A percentile compares a stretch with the other conserved stretches of the same genome.
phyloP scores from a whole-genome alignment of 176 grass and related monocot genomes.

The Hsuehochloa calcarea region DNA sequence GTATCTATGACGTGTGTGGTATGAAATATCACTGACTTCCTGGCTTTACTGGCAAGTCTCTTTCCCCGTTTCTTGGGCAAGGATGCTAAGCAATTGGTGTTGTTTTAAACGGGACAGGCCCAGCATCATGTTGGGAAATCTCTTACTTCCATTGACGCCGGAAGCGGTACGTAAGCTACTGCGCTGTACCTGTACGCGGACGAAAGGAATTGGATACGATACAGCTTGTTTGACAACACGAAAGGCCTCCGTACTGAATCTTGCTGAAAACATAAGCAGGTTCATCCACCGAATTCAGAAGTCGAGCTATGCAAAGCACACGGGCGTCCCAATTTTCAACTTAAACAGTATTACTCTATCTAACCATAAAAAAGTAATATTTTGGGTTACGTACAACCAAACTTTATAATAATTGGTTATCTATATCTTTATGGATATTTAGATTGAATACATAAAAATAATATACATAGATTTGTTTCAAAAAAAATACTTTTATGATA shows the following conservation, averaged over 20 bases:
- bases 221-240: background rate
- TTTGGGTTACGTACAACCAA: rapidly evolving
- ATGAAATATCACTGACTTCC: background rate
- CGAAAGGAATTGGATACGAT: background rate
- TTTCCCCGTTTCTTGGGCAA: constrained; percentile 11
- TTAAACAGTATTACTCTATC: background rate
- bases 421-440: background rate
- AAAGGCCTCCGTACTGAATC: background rate
- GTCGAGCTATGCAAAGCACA: background rate
- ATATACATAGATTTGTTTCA: background rate
- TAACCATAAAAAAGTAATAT: rapidly evolving
- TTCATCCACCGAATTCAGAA: background rate
- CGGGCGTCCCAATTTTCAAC: background rate
- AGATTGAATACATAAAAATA: background rate
- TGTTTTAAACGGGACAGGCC: background rate
- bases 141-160: background rate
- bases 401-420: too few relatives aligned
- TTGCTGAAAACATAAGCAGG: background rate
- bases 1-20: background rate
- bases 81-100: background rate
- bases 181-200: background rate
- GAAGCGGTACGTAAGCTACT: background rate
- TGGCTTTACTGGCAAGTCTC: background rate
- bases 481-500: background rate
- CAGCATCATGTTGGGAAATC: background rate